Percentiles rank a stretch among this genome's conserved stretches.
phyloP scores from a whole-genome alignment of 2,329 filamentous ascomycete genomes.

The Fusarium paranaense region DNA sequence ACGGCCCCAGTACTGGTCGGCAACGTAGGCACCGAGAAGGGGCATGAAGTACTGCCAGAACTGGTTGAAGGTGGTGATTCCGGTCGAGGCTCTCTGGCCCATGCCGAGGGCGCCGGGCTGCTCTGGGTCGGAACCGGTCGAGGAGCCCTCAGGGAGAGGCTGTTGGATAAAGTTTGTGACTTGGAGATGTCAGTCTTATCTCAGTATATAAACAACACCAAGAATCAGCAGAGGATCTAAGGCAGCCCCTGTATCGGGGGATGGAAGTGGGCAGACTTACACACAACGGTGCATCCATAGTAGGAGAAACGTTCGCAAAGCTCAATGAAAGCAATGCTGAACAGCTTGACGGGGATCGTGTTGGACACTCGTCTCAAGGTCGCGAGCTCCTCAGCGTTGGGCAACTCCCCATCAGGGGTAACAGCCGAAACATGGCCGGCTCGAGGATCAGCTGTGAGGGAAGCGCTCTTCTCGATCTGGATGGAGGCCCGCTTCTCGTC shows the following conservation, averaged over 20 bases:
- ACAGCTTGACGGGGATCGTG: constrained; percentile 69
- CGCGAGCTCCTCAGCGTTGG: constrained; percentile 54
- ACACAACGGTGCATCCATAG: constrained; percentile 74
- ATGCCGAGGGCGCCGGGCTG: constrained; percentile 67
- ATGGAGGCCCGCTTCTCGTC: constrained; percentile 48
- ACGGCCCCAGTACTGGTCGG: constrained; percentile 72
- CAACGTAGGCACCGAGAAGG: constrained; percentile 63
- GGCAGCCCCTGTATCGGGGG: neutral
- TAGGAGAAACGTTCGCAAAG: constrained; percentile 80
- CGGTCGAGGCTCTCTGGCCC: constrained; percentile 64
- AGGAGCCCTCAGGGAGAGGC: constrained; percentile 64
- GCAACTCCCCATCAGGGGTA: constrained; percentile 25
- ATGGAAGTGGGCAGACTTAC: constrained; percentile 57
- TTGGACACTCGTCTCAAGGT: constrained; percentile 67
- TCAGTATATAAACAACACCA: neutral
- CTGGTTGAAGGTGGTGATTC: constrained; percentile 61
- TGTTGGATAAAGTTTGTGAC: constrained; percentile 74
- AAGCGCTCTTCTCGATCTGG: constrained; percentile 46
- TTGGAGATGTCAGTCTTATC: constrained; percentile 36
- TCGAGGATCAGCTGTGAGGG: constrained; percentile 29
- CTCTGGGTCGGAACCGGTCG: constrained; percentile 60
- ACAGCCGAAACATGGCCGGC: neutral
- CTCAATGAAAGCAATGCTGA: constrained; percentile 75
- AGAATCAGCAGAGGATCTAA: neutral
- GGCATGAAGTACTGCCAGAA: constrained; percentile 73